Percentiles rank a stretch among this genome's conserved stretches.
These are phyloP conservation scores for Fraxinus velutina DNA, from an alignment of 305 asterid species.

Conservation along the genomic window DNA sequence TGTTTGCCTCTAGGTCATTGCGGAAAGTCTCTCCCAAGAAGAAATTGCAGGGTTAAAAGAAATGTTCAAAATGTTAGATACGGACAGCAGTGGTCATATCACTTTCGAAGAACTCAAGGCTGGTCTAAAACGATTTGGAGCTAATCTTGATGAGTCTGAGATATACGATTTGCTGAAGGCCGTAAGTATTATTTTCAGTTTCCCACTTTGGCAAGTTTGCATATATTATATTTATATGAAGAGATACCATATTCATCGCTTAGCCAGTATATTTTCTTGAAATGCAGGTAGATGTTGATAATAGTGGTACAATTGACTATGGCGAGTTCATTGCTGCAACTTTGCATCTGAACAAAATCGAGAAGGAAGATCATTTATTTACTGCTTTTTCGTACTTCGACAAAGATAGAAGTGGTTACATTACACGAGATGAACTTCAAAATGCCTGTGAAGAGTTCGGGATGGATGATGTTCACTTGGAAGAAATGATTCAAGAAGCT, in stretches of 20 bases:
- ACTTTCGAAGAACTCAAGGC: constrained; percentile 73
- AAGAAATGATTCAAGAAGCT: constrained; percentile 43
- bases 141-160: constrained; percentile 70
- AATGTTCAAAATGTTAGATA: constrained; percentile 64
- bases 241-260: background rate
- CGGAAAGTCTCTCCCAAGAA: constrained; percentile 68
- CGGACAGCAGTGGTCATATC: constrained; percentile 57
- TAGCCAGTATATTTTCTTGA: background rate
- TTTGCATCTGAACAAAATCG: constrained; percentile 54
- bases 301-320: constrained; percentile 72
- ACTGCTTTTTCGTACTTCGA: constrained; percentile 59
- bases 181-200: constrained; percentile 34
- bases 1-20: constrained; percentile 54
- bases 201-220: background rate
- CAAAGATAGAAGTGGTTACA: constrained; percentile 62
- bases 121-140: constrained; percentile 66
- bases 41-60: constrained; percentile 69
- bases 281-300: constrained; percentile 67
- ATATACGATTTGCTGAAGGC: constrained; percentile 64
- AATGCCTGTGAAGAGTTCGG: constrained; percentile 57
- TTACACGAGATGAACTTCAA: constrained; percentile 59
- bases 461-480: constrained; percentile 32
- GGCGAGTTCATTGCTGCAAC: constrained; percentile 91
- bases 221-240: background rate
- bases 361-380: constrained; percentile 55